Percentiles rank a stretch among this genome's conserved stretches.
Evolutionary conservation across 306 rosid genomes (phyloP).

Genomic region (Cicer pinnatifidum): DNA sequence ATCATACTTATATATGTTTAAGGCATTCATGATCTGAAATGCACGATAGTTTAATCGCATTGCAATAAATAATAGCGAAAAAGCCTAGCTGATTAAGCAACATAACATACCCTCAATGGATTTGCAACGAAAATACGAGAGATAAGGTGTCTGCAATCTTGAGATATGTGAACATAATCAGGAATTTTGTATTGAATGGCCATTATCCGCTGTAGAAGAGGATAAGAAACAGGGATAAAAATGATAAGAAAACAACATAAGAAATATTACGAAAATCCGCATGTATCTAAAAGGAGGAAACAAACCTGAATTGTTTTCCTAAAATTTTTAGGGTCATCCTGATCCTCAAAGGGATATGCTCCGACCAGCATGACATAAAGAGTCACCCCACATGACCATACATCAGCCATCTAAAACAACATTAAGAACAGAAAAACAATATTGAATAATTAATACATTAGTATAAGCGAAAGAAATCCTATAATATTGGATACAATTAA

Average conservation of each 20-base stretch:
- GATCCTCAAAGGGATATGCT: conserved; percentile 81
- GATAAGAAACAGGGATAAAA: conserved; percentile 37
- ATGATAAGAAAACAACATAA: conserved; percentile 10
- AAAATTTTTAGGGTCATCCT: conserved; percentile 74
- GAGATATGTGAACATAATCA: conserved; percentile 72
- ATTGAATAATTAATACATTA: conserved; percentile 14
- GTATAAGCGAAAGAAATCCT: background rate
- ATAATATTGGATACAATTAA: background rate
- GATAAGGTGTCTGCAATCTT: conserved; percentile 63
- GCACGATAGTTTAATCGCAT: background rate
- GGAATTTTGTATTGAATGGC: conserved; percentile 69
- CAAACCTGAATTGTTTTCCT: conserved; percentile 73
- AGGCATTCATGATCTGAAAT: conserved; percentile 1
- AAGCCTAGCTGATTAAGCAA: conserved; percentile 13
- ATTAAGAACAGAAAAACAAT: conserved; percentile 26
- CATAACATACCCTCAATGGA: conserved; percentile 58
- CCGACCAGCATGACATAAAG: conserved; percentile 85
- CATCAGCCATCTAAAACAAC: conserved; percentile 66
- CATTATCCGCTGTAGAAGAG: conserved; percentile 62
- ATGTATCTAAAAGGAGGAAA: conserved; percentile 31
- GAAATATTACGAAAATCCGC: conserved; percentile 29
- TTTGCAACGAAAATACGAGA: conserved; percentile 60
- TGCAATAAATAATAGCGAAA: conserved; percentile 16
- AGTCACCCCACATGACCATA: conserved; percentile 89
- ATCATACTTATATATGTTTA: background rate